Evolutionary conservation across 805 yeast genomes (phyloP).

Genomic region (Debaryomyces tyrocola): DNA sequence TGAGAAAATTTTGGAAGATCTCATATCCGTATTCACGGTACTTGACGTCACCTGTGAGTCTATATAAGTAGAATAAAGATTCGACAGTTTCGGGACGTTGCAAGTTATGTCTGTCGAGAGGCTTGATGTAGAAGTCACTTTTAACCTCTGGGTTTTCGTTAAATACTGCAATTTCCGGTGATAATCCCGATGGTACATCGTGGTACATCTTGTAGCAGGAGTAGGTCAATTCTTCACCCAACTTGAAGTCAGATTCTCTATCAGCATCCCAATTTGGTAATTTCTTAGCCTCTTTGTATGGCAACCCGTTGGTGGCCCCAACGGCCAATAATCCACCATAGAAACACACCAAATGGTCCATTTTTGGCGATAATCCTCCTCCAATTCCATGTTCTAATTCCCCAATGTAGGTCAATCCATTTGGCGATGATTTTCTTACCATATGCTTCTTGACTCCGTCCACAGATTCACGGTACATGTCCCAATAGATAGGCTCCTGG

Average conservation of each 20-base stretch:
- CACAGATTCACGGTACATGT: conserved; percentile 75
- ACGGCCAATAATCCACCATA: conserved; percentile 85
- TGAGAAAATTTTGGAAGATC: conserved; percentile 69
- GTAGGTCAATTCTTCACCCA: conserved; percentile 73
- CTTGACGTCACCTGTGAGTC: conserved; percentile 75
- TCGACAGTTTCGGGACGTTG: conserved; percentile 96
- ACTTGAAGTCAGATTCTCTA: conserved; percentile 60
- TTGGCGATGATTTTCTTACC: conserved; percentile 60
- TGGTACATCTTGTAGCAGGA: conserved; percentile 86
- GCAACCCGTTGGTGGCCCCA: conserved; percentile 81
- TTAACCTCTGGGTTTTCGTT: conserved; percentile 49
- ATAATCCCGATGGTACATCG: conserved; percentile 69
- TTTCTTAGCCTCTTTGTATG: conserved; percentile 54
- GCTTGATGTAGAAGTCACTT: conserved; percentile 67
- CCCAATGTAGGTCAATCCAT: conserved; percentile 66
- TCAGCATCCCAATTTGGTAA: conserved; percentile 55
- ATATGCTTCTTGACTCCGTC: conserved; percentile 74
- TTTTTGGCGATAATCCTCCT: conserved; percentile 62
- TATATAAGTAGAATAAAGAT: conserved; percentile 75
- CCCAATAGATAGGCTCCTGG: conserved; percentile 58
- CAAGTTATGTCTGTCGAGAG: conserved; percentile 74
- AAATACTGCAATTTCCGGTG: conserved; percentile 89
- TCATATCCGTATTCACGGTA: conserved; percentile 91
- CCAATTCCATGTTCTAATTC: conserved; percentile 72
- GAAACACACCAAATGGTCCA: conserved; percentile 94